phyloP scores from a whole-genome alignment of 768 basidiomycete species.

The Porpolomopsis calyptriformis region DNA sequence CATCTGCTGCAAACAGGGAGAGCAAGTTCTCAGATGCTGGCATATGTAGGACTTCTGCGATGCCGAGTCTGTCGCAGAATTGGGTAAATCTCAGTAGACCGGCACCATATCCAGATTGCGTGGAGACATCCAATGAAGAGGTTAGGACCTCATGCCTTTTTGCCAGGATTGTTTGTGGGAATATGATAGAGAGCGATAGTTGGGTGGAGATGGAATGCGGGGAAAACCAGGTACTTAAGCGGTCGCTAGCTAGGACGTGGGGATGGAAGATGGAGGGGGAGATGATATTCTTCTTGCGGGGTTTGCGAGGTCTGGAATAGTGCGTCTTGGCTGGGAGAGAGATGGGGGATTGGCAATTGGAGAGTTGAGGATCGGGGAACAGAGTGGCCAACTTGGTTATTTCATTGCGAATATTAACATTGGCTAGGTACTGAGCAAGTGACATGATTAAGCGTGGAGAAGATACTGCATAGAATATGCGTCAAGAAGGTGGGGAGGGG shows the following conservation, averaged over 20 bases:
- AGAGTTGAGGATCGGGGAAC: conserved; percentile 3
- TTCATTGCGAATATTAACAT: not conserved
- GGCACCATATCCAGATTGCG: conserved; percentile 22
- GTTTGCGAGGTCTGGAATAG: conserved; percentile 6
- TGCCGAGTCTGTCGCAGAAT: conserved; percentile 23
- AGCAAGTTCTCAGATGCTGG: conserved; percentile 24
- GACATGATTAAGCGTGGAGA: conserved; percentile 8
- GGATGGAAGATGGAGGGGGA: conserved; percentile 10
- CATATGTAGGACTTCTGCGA: conserved; percentile 22
- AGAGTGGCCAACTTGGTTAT: not conserved
- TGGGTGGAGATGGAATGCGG: conserved; percentile 6
- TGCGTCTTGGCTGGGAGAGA: not conserved
- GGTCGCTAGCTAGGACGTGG: conserved; percentile 14
- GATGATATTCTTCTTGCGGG: not conserved
- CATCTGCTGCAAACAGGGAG: conserved; percentile 16
- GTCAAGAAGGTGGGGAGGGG: conserved; percentile 9
- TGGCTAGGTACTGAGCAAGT: not conserved
- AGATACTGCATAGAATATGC: conserved; percentile 10
- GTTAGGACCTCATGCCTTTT: conserved; percentile 5
- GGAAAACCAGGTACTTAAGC: conserved; percentile 14
- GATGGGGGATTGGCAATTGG: not conserved
- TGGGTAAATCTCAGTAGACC: conserved; percentile 26
- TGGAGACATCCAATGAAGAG: conserved; percentile 14
- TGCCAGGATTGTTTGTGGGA: conserved; percentile 7
- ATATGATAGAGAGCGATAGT: not conserved